These are phyloP conservation scores for Aspergillus baeticus DNA, from an alignment of 495 filamentous ascomycete genomes.

Conservation along the genomic window DNA sequence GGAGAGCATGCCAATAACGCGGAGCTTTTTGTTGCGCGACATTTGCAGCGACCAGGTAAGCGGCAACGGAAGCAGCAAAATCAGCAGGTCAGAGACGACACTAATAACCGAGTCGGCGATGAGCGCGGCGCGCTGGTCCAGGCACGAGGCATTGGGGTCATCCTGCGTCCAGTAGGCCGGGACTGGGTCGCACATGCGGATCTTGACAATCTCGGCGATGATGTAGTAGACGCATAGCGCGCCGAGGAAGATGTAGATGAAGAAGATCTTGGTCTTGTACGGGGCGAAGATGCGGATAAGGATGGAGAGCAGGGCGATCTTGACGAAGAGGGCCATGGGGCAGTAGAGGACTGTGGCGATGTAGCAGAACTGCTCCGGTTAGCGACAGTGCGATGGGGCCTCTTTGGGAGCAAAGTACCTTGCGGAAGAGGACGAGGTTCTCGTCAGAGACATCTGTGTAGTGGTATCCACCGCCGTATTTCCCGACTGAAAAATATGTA, in stretches of 20 bases:
- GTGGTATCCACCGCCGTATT: constrained; percentile 40
- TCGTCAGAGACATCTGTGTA: constrained; percentile 21
- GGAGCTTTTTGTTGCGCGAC: constrained; percentile 43
- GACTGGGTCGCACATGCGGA: constrained; percentile 38
- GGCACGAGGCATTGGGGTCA: constrained; percentile 26
- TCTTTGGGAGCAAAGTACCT: constrained; percentile 14
- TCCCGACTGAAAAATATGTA: constrained; percentile 33
- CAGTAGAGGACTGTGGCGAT: constrained; percentile 47
- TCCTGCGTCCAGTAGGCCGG: constrained; percentile 27
- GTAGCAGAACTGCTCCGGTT: constrained; percentile 31
- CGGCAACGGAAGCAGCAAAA: constrained; percentile 45
- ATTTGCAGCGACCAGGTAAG: constrained; percentile 49
- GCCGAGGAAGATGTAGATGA: constrained; percentile 45
- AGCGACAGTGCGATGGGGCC: neutral
- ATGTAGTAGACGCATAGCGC: constrained; percentile 39
- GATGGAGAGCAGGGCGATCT: constrained; percentile 48
- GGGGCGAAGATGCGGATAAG: constrained; percentile 48
- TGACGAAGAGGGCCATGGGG: constrained; percentile 46
- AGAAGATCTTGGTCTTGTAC: constrained; percentile 35
- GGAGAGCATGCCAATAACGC: constrained; percentile 43
- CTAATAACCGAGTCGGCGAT: constrained; percentile 50
- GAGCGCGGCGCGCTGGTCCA: constrained; percentile 42
- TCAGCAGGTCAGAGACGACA: constrained; percentile 44
- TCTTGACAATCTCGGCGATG: constrained; percentile 33
- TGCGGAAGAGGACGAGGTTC: constrained; percentile 29